Evolutionary conservation across 108 stramenopile species (phyloP).

Genomic region (Cyclotella baltica): DNA sequence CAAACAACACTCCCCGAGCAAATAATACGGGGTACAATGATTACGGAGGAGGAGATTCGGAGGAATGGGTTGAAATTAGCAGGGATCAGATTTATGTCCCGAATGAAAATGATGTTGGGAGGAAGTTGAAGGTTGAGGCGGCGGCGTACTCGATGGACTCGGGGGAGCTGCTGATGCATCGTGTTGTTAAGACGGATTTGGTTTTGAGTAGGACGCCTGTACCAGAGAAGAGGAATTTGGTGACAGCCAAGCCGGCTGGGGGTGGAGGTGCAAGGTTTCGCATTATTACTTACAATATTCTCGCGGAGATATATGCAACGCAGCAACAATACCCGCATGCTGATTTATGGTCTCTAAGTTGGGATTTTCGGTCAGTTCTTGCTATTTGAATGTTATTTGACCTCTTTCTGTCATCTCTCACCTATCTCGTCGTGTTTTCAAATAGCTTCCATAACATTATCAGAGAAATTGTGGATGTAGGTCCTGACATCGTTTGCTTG

Average conservation of each 20-base stretch:
- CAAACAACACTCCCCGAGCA: constrained; percentile 50
- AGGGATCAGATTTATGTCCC: constrained; percentile 84
- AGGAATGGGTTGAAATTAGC: constrained; percentile 83
- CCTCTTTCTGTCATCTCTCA: background rate
- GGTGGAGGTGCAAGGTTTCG: constrained; percentile 88
- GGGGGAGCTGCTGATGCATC: constrained; percentile 85
- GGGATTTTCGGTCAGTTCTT: constrained; percentile 85
- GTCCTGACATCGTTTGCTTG: constrained; percentile 96
- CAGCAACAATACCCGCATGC: constrained; percentile 98
- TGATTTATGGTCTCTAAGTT: constrained; percentile 95
- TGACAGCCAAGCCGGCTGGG: constrained; percentile 69
- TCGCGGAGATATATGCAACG: constrained; percentile 99
- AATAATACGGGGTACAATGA: constrained; percentile 42
- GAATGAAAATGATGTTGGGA: constrained; percentile 75
- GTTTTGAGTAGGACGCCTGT: constrained; percentile 83
- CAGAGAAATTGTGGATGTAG: constrained; percentile 94
- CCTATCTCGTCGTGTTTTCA: background rate
- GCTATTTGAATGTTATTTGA: background rate
- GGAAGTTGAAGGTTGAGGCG: constrained; percentile 85
- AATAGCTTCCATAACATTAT: constrained; percentile 89
- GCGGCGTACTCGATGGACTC: constrained; percentile 83
- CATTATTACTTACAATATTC: constrained; percentile 95
- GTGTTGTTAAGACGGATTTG: constrained; percentile 89
- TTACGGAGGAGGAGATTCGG: constrained; percentile 40
- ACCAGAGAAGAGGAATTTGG: constrained; percentile 81